These are phyloP conservation scores for Fusarium pseudonygamai DNA, from an alignment of 2,329 filamentous ascomycete genomes.

Conservation along the genomic window DNA sequence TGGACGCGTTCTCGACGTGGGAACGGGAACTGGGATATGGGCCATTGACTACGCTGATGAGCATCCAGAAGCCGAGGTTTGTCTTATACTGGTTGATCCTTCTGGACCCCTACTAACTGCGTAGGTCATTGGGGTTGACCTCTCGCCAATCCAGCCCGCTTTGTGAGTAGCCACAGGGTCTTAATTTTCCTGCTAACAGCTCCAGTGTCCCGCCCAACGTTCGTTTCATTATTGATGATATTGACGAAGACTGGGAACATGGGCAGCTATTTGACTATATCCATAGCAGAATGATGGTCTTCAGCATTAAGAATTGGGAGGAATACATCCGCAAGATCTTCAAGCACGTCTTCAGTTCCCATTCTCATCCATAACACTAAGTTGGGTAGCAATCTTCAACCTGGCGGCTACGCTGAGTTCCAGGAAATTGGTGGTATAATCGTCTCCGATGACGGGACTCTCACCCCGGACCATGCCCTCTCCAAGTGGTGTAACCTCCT, in stretches of 20 bases:
- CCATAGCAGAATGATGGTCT: slow-evolving; percentile 1
- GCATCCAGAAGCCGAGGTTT: background rate
- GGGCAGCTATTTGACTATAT: background rate
- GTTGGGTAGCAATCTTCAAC: background rate
- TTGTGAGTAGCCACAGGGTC: background rate
- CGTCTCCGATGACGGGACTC: slow-evolving; percentile 2
- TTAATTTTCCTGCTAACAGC: background rate
- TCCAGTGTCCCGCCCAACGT: background rate
- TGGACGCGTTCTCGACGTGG: background rate
- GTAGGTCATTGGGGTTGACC: background rate
- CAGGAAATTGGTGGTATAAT: background rate
- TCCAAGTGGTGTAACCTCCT: background rate
- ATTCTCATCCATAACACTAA: accelerated
- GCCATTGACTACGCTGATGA: slow-evolving; percentile 5
- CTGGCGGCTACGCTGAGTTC: slow-evolving; percentile 1
- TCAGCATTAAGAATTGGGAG: background rate
- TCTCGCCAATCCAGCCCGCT: background rate
- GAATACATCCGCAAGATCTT: slow-evolving; percentile 8
- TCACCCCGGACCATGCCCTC: background rate
- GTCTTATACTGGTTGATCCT: too few relatives aligned
- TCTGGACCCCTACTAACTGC: background rate
- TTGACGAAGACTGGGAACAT: background rate
- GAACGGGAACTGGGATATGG: slow-evolving; percentile 1
- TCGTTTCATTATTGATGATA: background rate
- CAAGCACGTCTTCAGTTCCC: background rate